Evolutionary conservation across 1,139 yeast species (phyloP), one percentile per base, ranked within the genome.

Genomic region (Candida labiduridarum): DNA sequence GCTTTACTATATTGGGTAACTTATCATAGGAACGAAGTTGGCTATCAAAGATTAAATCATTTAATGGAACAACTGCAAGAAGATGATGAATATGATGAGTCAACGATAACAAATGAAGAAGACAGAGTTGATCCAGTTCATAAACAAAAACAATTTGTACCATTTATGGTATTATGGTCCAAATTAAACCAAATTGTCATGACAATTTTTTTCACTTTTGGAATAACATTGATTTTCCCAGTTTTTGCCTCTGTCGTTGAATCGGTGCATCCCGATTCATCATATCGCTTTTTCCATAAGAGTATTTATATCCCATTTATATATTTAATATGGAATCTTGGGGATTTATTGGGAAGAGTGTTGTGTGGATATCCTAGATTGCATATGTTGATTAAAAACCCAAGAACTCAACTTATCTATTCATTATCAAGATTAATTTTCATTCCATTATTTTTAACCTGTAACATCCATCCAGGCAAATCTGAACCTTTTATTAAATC

Each of bases 141-240:
- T 25, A 38, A 52, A 4, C 71, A 67, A 45, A 58, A 58, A 36
- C 57, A 53, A 2, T 65, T 70, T 50, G 78, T 84, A 8, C 80
- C 87, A 4, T 78, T 85, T 54, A 29, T 57, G 0, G 69, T 74
- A 12, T 70, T 87, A 34, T 82, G 86, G 81, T 54, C 66, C 2
- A 86, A 87, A 58, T 74, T 92, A 49, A 78, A 79, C 57, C 74
- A 68, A 48, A 82, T 91, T 35, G 91, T 85, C 1, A 65, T 80
- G 60, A 77, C 96, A 0, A 88, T 94, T 19, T 86, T 90, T 60
- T 61, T 84, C 47, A 84, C 91, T 0, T 91, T 94, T 64, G 71
- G 84, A n/a, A 76, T 89, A 31, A 87, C 97, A 0, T 73, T 94
- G 50, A 74, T 84, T 7, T 94, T 90, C 72, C 97, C 98, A 0